Conservation (phyloP, 2,329 filamentous ascomycete species). For the Aspergillus glaucus region DNA sequence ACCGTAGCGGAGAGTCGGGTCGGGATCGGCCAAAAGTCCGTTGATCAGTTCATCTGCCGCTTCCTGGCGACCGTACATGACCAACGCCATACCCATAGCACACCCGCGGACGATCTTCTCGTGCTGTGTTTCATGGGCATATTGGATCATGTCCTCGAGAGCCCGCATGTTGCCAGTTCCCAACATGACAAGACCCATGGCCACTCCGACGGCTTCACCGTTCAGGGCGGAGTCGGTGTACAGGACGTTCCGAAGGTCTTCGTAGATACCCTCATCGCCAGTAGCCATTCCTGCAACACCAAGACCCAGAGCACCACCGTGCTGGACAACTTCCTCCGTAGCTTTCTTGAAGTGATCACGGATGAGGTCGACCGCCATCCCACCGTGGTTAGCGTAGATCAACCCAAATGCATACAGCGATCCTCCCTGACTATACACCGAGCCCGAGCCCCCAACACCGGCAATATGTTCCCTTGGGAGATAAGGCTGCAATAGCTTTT, state of each 20-base stretch:
- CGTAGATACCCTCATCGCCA: conserved; percentile 82
- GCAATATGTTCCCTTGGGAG: conserved; percentile 62
- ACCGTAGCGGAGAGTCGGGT: conserved; percentile 88
- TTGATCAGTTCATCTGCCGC: conserved; percentile 92
- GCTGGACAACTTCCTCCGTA: conserved; percentile 77
- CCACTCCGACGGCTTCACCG: conserved; percentile 88
- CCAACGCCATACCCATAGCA: conserved; percentile 92
- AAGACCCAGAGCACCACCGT: conserved; percentile 88
- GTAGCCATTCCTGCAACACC: conserved; percentile 98
- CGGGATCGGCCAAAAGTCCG: conserved; percentile 83
- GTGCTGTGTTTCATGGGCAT: conserved; percentile 95
- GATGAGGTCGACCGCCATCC: conserved; percentile 59
- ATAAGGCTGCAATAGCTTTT: conserved; percentile 90
- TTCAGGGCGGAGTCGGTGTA: conserved; percentile 94
- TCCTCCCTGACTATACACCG: conserved; percentile 91
- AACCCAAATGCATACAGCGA: conserved; percentile 91
- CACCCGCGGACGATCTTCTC: conserved; percentile 98
- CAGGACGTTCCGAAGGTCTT: conserved; percentile 80
- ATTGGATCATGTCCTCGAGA: conserved; percentile 93
- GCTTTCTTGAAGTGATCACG: conserved; percentile 45
- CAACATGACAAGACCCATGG: conserved; percentile 97
- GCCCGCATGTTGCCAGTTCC: conserved; percentile 94
- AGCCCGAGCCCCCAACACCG: conserved; percentile 68
- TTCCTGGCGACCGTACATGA: conserved; percentile 97
- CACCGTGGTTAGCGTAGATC: conserved; percentile 96